These are phyloP conservation scores for Hypoxylon sp. DNA, from an alignment of 2,329 filamentous ascomycete species.

Conservation along the genomic window DNA sequence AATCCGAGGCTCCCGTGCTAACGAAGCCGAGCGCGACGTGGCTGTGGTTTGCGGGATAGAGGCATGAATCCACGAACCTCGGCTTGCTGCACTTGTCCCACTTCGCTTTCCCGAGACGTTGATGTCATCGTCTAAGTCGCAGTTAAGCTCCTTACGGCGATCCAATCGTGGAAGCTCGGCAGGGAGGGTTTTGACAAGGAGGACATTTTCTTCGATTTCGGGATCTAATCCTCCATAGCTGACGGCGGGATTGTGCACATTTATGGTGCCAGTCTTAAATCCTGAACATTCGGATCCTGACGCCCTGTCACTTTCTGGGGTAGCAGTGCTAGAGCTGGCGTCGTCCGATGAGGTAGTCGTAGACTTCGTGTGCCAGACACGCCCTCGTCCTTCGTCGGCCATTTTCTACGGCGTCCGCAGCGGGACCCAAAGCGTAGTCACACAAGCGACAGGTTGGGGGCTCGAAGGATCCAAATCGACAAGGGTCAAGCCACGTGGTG, in stretches of 20 bases:
- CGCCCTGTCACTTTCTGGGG: conserved; percentile 7
- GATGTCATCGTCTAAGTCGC: conserved; percentile 38
- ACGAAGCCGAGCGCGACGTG: conserved; percentile 21
- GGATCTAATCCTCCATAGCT: conserved; percentile 56
- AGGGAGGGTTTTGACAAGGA: conserved; percentile 51
- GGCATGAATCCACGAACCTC: conserved; percentile 42
- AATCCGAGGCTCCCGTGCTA: conserved; percentile 13
- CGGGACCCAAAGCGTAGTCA: conserved; percentile 35
- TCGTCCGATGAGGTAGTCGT: conserved; percentile 15
- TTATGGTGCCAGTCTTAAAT: conserved; percentile 41
- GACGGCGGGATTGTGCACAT: conserved; percentile 46
- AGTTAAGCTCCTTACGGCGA: conserved; percentile 36
- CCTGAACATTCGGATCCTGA: conserved; percentile 22
- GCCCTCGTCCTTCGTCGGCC: conserved; percentile 33
- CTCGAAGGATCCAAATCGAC: conserved; percentile 44
- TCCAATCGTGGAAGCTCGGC: conserved; percentile 32
- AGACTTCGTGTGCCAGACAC: conserved; percentile 26
- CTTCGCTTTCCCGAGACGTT: conserved; percentile 26
- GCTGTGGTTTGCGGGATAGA: conserved; percentile 16
- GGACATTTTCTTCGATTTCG: conserved; percentile 56
- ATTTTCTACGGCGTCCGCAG: conserved; percentile 36
- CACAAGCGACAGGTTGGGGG: conserved; percentile 37
- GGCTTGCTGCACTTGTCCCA: conserved; percentile 31
- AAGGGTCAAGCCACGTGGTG: conserved; percentile 48
- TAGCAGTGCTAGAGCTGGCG: conserved; percentile 19